Percentiles rank a stretch among this genome's conserved stretches.
phyloP scores from a whole-genome alignment of 208 protist genomes.

The Leishmania guyanensis region DNA sequence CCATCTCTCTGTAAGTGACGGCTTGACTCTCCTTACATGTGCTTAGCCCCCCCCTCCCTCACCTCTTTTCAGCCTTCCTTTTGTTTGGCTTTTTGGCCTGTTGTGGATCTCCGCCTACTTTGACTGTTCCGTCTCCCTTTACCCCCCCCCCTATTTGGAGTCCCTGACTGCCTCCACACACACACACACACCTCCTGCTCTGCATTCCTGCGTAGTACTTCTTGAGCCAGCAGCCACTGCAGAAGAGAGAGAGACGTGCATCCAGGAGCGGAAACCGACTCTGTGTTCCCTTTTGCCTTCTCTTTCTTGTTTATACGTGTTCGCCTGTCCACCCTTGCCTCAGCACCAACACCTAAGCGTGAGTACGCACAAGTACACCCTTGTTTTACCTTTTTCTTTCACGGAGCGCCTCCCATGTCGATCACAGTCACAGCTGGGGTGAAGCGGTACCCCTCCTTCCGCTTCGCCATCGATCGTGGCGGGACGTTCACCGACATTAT shows the following conservation, averaged over 20 bases:
- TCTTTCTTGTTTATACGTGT: neutral
- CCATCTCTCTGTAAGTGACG: neutral
- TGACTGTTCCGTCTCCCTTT: neutral
- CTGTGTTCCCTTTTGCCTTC: neutral
- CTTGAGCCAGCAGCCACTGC: neutral
- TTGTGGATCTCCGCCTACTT: neutral
- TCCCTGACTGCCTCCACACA: neutral
- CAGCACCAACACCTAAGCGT: neutral
- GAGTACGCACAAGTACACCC: neutral
- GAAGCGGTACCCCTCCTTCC: constrained; percentile 41
- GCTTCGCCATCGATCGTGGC: constrained; percentile 93
- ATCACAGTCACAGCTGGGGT: neutral
- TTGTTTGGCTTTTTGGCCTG: neutral
- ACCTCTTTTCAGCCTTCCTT: neutral
- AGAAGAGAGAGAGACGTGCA: neutral
- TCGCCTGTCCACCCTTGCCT: neutral
- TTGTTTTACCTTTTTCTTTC: neutral
- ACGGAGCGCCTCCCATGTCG: neutral
- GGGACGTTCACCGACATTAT: constrained; percentile 97
- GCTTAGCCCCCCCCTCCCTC: neutral
- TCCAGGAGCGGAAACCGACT: neutral
- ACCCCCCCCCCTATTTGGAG: neutral
- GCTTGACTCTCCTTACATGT: neutral
- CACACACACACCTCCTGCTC: neutral
- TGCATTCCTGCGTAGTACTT: neutral